A percentile compares a stretch with the other conserved stretches of the same genome.
These are phyloP conservation scores for Coemansia interrupta DNA, from an alignment of 192 early-diverging fungal genomes.

Conservation along the genomic window DNA sequence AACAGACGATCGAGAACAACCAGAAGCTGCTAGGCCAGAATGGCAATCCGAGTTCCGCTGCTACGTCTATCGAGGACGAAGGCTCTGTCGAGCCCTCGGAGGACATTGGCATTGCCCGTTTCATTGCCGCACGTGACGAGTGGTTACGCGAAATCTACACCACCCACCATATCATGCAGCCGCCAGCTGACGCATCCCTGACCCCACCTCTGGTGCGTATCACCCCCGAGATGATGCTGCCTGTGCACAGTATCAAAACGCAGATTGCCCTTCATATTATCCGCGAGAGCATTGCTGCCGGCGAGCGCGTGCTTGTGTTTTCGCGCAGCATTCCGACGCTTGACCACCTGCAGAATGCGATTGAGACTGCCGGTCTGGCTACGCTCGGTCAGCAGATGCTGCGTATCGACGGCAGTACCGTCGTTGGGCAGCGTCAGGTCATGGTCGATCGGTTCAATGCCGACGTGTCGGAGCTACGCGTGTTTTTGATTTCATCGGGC, in stretches of 20 bases:
- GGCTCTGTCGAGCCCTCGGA: not conserved
- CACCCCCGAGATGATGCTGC: not conserved
- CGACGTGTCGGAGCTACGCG: conserved; percentile 14
- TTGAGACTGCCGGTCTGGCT: conserved; percentile 15
- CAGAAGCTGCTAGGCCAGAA: too few relatives aligned
- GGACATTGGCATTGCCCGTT: not conserved
- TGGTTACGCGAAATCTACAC: not conserved
- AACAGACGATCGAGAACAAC: conserved; percentile 9
- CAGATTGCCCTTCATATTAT: conserved; percentile 60
- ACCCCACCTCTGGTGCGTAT: too few relatives aligned
- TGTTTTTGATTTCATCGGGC: conserved; percentile 63
- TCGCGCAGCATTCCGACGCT: conserved; percentile 67
- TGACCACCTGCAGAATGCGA: conserved; percentile 34
- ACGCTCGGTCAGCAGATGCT: conserved; percentile 11
- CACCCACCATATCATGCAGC: not conserved
- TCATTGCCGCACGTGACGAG: not conserved
- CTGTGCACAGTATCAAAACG: conserved; percentile 53
- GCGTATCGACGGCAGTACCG: conserved; percentile 58
- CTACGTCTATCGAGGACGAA: not conserved
- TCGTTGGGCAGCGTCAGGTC: conserved; percentile 48
- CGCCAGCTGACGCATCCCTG: too few relatives aligned
- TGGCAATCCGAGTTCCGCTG: too few relatives aligned
- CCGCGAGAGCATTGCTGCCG: conserved; percentile 28
- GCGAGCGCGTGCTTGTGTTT: conserved; percentile 74
- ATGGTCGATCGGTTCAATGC: conserved; percentile 66